Evolutionary conservation across 768 basidiomycete species (phyloP), one percentile per base, ranked within the genome.

Genomic region (Mycena capillaripes): DNA sequence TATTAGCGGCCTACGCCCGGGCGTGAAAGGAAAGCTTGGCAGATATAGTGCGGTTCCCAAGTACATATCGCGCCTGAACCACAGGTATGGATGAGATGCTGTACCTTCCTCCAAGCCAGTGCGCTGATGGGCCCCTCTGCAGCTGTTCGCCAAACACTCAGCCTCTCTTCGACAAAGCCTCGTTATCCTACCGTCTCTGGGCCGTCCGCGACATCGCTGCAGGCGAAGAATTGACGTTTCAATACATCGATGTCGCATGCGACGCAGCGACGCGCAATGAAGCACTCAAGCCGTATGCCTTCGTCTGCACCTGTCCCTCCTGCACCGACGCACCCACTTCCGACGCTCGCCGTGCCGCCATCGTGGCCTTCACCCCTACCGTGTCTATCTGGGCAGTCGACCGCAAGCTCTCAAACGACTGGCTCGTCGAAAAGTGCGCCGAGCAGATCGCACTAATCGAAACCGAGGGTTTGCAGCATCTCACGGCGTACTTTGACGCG

Each of bases 41-140:
- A 68, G 4, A 58, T 81, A 82, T 60, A 70, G 70, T 17, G 81
- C 76, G 17, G 76, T 80, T 5, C 80, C 76, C 69, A 79, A 78
- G 14, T 66, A 72, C 14, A 76, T 82, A 56, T 81, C 81, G 17
- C 81, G 83, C 27, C 76, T 84, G 50, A 85, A 84, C 58, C 84
- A 85, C 61, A 84, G 84, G 84, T 82, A 17, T 8, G 69, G 25
- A n/a, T n/a, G n/a, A n/a, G n/a, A 25, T 52, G 50, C 69, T 19
- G 8, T 25, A n/a, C n/a, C n/a, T n/a, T 73, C 7, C 30, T 2
- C 2, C 27, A 70, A 77, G 16, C 32, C 48, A 14, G 16, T 10
- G 38, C 25, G 14, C 44, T 65, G 25, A 62, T 48, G 27, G 1
- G 7, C 7, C 44, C 29, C 17, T 21, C 29, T 25, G 19, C 72